Conservation (phyloP, 2,329 filamentous ascomycete species). For the Coniochaeta sp. region DNA sequence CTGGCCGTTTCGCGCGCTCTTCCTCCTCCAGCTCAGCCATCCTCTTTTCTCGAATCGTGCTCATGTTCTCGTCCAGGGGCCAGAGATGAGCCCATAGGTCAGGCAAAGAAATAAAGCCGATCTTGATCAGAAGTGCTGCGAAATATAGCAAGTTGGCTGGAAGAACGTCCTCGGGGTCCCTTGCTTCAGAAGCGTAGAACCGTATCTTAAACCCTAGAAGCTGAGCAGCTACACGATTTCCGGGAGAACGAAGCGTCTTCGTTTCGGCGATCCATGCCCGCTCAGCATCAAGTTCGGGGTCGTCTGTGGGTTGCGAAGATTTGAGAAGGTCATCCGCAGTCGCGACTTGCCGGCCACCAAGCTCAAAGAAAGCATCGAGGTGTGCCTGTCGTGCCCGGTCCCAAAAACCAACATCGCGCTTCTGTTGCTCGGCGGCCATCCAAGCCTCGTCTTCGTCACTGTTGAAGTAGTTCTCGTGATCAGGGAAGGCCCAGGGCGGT, state of each 20-base stretch:
- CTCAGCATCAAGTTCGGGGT: constrained; percentile 46
- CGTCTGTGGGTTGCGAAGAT: constrained; percentile 29
- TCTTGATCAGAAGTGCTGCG: constrained; percentile 87
- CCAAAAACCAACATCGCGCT: constrained; percentile 76
- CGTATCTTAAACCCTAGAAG: constrained; percentile 94
- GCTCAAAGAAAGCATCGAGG: constrained; percentile 80
- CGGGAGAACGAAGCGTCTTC: constrained; percentile 71
- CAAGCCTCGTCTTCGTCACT: constrained; percentile 61
- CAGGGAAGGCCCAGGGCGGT: constrained; percentile 79
- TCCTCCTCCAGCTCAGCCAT: constrained; percentile 71
- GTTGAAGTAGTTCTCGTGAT: constrained; percentile 53
- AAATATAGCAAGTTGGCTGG: constrained; percentile 92
- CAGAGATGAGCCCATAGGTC: constrained; percentile 92
- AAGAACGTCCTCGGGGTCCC: constrained; percentile 67
- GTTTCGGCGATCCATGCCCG: constrained; percentile 74
- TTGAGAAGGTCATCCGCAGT: constrained; percentile 46
- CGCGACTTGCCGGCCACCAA: constrained; percentile 64
- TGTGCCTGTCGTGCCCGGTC: constrained; percentile 66
- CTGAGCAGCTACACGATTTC: constrained; percentile 88
- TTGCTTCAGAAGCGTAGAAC: constrained; percentile 79
- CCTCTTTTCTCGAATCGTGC: constrained; percentile 59
- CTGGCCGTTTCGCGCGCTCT: constrained; percentile 63
- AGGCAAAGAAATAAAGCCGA: constrained; percentile 87
- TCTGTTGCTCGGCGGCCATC: constrained; percentile 46
- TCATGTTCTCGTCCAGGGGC: constrained; percentile 78